Base-by-base conservation (phyloP, 257 asterid species). In the Thymus mandschuricus region DNA sequence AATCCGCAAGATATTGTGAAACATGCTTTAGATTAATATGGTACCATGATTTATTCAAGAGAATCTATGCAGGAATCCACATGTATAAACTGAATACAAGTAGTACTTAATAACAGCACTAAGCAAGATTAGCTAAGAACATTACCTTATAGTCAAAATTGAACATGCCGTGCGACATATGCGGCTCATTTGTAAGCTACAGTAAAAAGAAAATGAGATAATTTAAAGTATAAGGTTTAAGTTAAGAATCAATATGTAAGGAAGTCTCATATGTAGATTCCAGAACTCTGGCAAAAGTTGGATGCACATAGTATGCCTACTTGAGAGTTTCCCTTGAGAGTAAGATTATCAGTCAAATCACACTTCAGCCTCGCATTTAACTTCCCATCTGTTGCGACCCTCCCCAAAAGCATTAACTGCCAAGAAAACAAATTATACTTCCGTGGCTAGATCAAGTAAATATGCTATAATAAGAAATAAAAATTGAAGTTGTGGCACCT, bases 71-170 rank as follows among this genome's bases (percentile, higher is more conserved):
- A 40, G 52, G 50, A 76, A 46, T 4, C 3, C 70, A 62, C 62
- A 80, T 28, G 41, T 67, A 71, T 54, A 27, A 30, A 46, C 33
- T 58, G 60, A 21, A 63, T 5, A 56, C 3, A 45, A 3, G 40
- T 58, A 74, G 7, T 21, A 27, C 0, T 9, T 6, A 41, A 34
- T 29, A 54, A 38, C 69, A 29, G 58, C 13, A 46, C 8, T 29
- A 15, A 41, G 30, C 5, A 35, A 31, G 61, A 40, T 12, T 28
- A 3, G 44, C 31, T 27, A 12, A 65, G 8, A 69, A 66, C 29
- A 51, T 72, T 84, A 92, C 99, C 99, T 95, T 95, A 73, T 95
- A 95, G 81, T 95, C 99, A 64, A 95, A 92, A 82, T 85, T 92
- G 78, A 84, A 80, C 96, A 92, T 86, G 69, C 92, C 95, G 65